These are phyloP conservation scores for Heterobasidion occidentale DNA, from an alignment of 1,284 basidiomycete species.

Conservation along the genomic window DNA sequence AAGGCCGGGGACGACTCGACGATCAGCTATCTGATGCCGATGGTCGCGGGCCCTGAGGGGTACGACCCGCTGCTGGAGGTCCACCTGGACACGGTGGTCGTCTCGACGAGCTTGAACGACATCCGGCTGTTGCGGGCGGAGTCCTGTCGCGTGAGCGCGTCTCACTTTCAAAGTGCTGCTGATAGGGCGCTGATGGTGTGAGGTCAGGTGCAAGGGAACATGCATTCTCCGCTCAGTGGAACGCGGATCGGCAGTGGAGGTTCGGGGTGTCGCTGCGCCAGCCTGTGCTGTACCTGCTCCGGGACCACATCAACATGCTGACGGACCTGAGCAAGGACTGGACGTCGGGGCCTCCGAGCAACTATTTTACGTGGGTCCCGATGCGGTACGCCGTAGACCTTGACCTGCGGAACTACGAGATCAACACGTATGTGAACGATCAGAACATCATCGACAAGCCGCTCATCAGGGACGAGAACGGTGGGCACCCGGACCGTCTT, in stretches of 20 bases:
- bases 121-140: constrained; percentile 71
- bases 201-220: constrained; percentile 49
- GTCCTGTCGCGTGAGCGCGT: constrained; percentile 54
- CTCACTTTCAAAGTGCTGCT: not conserved
- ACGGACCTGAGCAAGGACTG: constrained; percentile 87
- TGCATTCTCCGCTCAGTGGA: constrained; percentile 65
- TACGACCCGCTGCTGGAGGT: constrained; percentile 76
- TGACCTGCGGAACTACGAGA: constrained; percentile 64
- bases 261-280: constrained; percentile 64
- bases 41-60: constrained; percentile 65
- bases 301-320: constrained; percentile 91
- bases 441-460: constrained; percentile 94
- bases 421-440: constrained; percentile 87
- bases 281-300: constrained; percentile 69
- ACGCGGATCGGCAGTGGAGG: constrained; percentile 69
- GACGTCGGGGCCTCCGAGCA: constrained; percentile 71
- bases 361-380: constrained; percentile 79
- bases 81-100: constrained; percentile 71
- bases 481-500: constrained; percentile 28
- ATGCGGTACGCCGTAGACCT: constrained; percentile 70
- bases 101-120: constrained; percentile 84
- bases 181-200: constrained; percentile 3
- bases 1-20: constrained; percentile 75
- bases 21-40: constrained; percentile 76
- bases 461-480: constrained; percentile 69